Base-by-base conservation (phyloP, 192 early-diverging fungal species). In the Podila minutissima region DNA sequence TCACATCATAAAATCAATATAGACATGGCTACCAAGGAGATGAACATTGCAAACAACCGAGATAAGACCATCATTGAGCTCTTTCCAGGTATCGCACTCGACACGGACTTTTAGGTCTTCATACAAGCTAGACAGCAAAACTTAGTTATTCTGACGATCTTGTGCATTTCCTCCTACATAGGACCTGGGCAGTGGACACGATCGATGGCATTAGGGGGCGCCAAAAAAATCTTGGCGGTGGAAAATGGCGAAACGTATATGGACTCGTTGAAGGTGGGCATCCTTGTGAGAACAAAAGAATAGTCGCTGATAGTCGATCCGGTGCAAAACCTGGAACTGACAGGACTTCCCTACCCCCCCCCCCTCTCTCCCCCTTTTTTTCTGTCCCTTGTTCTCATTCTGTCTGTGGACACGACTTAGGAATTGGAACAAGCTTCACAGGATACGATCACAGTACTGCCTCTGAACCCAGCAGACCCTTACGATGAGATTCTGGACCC, bases 171-270 rank as follows among this genome's bases (percentile, higher is more conserved):
- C 11, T 37, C 37, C 15, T 0, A 41, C 1, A 29, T 76, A 81
- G 77, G 77, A 10, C 77, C 77, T 20, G 77, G 77, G 19, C 77
- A 81, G 17, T 29, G 72, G 41, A 81, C 77, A 28, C 51, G 77
- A 53, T 72, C 77, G 8, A 81, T 81, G 77, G 66, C 62, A 22
- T 41, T 81, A 29, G 77, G 66, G 0, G 77, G 77, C 4, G 77
- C 77, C 3, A 81, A 81, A 57, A 81, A 73, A 13, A 26, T 81
- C 32, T 31, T 66, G 20, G 63, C 77, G 2, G 59, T 81, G 22
- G 77, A 81, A 38, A 66, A 61, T 26, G 70, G 65, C 4, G 70
- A 72, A 4, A 28, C 7, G 0, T 79, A 50, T 33, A 67, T 72
- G 20, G 35, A 46, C 6, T 72, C 70, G 22, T 64, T 79, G 28